These are phyloP conservation scores for Corymbia citriodora DNA, from an alignment of 441 rosid genomes.

Conservation along the genomic window DNA sequence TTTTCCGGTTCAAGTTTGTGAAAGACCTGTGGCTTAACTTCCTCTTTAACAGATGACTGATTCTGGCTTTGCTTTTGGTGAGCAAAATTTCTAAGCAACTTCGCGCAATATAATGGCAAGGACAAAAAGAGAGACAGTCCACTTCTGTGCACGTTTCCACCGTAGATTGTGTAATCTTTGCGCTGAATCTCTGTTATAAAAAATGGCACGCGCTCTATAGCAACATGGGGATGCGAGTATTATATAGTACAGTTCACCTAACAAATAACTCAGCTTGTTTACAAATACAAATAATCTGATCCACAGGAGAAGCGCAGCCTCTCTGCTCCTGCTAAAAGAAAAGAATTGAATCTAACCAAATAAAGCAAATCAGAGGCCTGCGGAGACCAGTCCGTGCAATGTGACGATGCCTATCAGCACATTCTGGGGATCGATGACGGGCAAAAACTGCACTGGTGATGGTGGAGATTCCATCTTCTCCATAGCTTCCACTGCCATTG, in stretches of 20 bases:
- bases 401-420: slow-evolving; percentile 78
- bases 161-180: not conserved
- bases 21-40: not conserved
- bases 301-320: not conserved
- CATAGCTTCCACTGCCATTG: slow-evolving; percentile 99
- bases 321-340: not conserved
- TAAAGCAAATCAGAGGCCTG: slow-evolving; percentile 52
- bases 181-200: not conserved
- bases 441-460: slow-evolving; percentile 89
- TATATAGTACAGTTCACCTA: not conserved
- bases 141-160: not conserved
- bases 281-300: not conserved
- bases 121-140: not conserved
- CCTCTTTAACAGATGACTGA: not conserved
- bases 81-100: not conserved
- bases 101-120: not conserved
- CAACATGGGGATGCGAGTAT: not conserved
- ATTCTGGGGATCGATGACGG: slow-evolving; percentile 53
- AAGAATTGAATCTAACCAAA: not conserved
- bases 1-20: not conserved
- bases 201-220: not conserved
- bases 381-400: slow-evolving; percentile 89
- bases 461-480: slow-evolving; percentile 95
- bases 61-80: not conserved
- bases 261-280: not conserved